phyloP scores from a whole-genome alignment of 2,329 filamentous ascomycete genomes.

The Ophiostoma sp. region DNA sequence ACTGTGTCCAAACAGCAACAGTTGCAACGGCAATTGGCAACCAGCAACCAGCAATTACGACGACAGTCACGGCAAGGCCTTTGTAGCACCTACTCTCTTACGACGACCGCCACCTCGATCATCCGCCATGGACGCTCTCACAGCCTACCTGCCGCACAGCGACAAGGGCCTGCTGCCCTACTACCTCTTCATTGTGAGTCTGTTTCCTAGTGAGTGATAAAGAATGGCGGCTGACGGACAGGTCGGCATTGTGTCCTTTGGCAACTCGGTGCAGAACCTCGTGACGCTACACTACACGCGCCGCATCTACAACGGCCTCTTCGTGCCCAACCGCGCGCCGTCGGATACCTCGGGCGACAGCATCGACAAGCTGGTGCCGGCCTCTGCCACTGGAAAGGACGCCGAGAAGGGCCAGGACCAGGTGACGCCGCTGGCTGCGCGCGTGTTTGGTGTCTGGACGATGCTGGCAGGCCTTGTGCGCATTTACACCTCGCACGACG shows the following conservation, averaged over 20 bases:
- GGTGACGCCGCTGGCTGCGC: conserved; percentile 68
- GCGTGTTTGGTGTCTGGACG: conserved; percentile 86
- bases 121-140: conserved; percentile 41
- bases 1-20: neutral
- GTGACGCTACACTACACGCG: conserved; percentile 71
- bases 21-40: neutral
- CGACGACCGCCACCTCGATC: neutral
- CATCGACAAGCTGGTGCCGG: conserved; percentile 46
- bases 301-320: conserved; percentile 73
- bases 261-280: conserved; percentile 83
- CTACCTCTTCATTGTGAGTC: conserved; percentile 52
- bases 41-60: neutral
- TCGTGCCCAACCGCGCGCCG: conserved; percentile 45
- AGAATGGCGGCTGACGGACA: conserved; percentile 35
- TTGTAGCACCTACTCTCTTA: neutral
- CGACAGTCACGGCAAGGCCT: neutral
- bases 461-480: conserved; percentile 70
- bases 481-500: conserved; percentile 77
- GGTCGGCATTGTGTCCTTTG: conserved; percentile 76
- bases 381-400: conserved; percentile 40
- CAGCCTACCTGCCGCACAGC: conserved; percentile 42
- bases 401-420: conserved; percentile 48
- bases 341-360: conserved; percentile 47
- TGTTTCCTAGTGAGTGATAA: neutral
- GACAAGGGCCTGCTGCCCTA: conserved; percentile 53